Base-by-base conservation (phyloP, 2,329 filamentous ascomycete genomes). In the Paecilomyces fulvus region DNA sequence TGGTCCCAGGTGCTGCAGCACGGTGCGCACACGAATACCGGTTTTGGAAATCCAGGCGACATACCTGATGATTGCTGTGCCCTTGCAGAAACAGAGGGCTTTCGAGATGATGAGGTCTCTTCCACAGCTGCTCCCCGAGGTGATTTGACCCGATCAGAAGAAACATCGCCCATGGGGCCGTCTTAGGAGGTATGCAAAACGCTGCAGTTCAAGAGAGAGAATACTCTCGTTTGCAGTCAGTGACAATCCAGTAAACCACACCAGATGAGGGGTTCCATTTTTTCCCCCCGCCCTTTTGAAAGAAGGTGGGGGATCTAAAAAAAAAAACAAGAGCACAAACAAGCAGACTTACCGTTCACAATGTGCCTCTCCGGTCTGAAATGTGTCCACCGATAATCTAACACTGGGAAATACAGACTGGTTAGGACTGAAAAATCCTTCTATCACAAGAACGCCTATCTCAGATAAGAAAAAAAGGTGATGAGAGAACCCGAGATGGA, bases 151-250 rank as follows among this genome's bases (percentile, higher is more conserved):
- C 60, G 64, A 30, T 57, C 59, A 54, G 64, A 52, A 57, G 64
- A 56, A 63, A 58, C 67, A 67, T 69, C 61, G 56, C 64, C 64
- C 67, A 69, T 69, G 63, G 60, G 54, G 63, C 46, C 57, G 58
- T 51, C 10, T 25, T 55, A 52, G 28, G 30, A 12, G 30, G 51
- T 12, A 52, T 12, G 9, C n/a, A 31, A 21, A 21, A 52, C 49
- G 28, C 28, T 51, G 49, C 14, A 52, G 30, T 17, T n/a, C 14
- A n/a, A 49, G 28, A 54, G 49, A 54, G n/a, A 28, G 33, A 20
- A 28, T 30, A 17, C 30, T 53, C 30, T 46, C 31, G 10, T 49
- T 49, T 28, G 8, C 20, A 49, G 25, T 53, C 31, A 37, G 51
- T 21, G 23, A 23, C 17, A 3, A 14, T n/a, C 30, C n/a, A n/a